Conservation (phyloP, 768 basidiomycete species). For the Mycena vitilis region DNA sequence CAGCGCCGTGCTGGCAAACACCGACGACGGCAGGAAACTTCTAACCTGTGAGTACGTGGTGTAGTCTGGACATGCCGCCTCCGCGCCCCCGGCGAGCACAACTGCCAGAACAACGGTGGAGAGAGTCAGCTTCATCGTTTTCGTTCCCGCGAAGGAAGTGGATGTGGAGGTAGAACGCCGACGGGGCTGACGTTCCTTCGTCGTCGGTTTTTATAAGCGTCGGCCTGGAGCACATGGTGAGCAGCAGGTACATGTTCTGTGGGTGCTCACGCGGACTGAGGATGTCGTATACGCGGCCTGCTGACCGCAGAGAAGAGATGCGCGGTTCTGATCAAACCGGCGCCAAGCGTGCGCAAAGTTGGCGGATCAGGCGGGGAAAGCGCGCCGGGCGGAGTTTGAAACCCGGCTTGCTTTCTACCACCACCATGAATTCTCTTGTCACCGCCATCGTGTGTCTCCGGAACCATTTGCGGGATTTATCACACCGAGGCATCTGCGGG, state of each 20-base stretch:
- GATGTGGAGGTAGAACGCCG: conserved; percentile 5
- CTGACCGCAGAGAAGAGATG: conserved; percentile 3
- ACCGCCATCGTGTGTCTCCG: no score
- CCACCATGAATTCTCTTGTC: no score
- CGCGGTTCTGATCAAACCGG: neutral
- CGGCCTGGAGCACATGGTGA: conserved; percentile 11
- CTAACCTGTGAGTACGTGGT: conserved; percentile 41
- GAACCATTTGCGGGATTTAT: no score
- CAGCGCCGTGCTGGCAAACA: no score
- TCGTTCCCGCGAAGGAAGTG: neutral
- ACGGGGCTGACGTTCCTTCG: neutral
- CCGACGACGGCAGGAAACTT: neutral
- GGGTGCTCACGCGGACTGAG: neutral
- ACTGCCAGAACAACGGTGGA: conserved; percentile 12
- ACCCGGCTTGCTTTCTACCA: no score
- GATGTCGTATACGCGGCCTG: conserved; percentile 7
- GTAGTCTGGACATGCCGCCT: conserved; percentile 59
- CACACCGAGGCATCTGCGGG: no score
- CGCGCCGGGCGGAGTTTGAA: no score
- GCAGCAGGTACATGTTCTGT: neutral
- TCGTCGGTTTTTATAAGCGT: neutral
- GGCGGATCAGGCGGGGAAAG: conserved; percentile 5
- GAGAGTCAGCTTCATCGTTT: conserved; percentile 13
- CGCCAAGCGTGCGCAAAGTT: neutral
- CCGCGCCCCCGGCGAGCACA: conserved; percentile 35